Percentiles rank a stretch among this genome's conserved stretches.
Evolutionary conservation across 345 rosid genomes (phyloP).

Genomic region (Aurinia saxatilis): DNA sequence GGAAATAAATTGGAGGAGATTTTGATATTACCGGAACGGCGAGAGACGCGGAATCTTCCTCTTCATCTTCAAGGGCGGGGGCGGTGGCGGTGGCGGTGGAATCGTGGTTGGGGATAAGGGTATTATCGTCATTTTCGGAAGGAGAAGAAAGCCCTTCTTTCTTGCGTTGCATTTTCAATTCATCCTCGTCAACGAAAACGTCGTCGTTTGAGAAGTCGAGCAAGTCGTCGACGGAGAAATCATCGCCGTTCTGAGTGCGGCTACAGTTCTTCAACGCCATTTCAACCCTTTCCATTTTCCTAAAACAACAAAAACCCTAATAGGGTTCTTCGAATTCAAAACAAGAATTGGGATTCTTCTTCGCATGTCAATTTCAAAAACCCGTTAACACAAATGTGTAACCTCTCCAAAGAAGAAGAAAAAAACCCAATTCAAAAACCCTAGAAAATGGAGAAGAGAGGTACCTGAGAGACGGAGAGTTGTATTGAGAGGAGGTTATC

Average conservation of each 20-base stretch:
- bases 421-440: background rate
- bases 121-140: conserved; percentile 4
- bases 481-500: background rate
- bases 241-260: conserved; percentile 34
- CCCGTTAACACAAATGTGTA: background rate
- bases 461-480: conserved; percentile 11
- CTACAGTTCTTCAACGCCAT: conserved; percentile 36
- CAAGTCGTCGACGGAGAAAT: conserved; percentile 60
- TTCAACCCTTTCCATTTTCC: conserved; percentile 56
- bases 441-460: background rate
- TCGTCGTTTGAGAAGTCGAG: conserved; percentile 70
- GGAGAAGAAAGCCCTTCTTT: conserved; percentile 12
- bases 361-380: background rate
- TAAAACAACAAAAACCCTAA: background rate
- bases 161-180: conserved; percentile 11
- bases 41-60: conserved; percentile 36
- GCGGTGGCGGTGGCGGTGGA: conserved; percentile 11
- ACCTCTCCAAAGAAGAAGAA: no score
- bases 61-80: conserved; percentile 17
- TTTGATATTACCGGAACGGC: conserved; percentile 52
- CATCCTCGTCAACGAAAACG: conserved; percentile 32
- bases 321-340: no score
- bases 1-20: background rate
- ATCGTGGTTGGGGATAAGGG: conserved; percentile 15
- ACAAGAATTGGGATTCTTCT: no score